Evolutionary conservation across 805 yeast species (phyloP).

Genomic region (Barnettozyma sucrosica): DNA sequence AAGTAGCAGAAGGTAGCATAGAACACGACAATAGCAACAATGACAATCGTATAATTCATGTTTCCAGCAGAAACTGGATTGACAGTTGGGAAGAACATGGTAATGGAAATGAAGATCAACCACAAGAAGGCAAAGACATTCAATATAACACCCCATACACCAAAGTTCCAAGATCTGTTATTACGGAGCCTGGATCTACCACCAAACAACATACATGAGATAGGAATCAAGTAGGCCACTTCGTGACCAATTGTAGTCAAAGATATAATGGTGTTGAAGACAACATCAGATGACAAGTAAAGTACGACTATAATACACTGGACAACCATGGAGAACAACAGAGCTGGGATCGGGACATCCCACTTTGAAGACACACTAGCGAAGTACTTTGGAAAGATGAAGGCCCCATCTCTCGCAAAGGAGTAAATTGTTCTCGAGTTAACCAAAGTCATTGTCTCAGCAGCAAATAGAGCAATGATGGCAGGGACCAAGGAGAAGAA

Average conservation of each 20-base stretch:
- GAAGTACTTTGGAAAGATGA: conserved; percentile 28
- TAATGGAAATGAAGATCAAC: conserved; percentile 22
- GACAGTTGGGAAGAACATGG: conserved; percentile 24
- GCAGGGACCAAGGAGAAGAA: conserved; percentile 23
- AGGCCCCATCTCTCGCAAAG: conserved; percentile 32
- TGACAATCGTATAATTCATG: conserved; percentile 27
- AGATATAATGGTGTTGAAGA: conserved; percentile 31
- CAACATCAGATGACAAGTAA: conserved; percentile 28
- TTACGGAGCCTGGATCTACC: conserved; percentile 20
- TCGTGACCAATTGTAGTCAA: conserved; percentile 29
- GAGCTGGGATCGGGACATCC: conserved; percentile 28
- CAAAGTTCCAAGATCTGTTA: conserved; percentile 25
- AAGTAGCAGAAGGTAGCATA: conserved; percentile 23
- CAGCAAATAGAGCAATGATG: conserved; percentile 22
- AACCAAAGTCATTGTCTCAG: conserved; percentile 28
- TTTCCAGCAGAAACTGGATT: conserved; percentile 22
- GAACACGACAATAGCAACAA: conserved; percentile 20
- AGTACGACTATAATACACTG: conserved; percentile 26
- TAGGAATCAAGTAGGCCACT: conserved; percentile 29
- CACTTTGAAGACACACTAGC: conserved; percentile 22
- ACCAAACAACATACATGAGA: conserved; percentile 23
- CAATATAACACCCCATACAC: conserved; percentile 17
- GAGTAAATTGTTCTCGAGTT: conserved; percentile 31
- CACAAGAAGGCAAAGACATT: conserved; percentile 20
- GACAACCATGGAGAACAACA: conserved; percentile 23